phyloP scores from a whole-genome alignment of 208 protist species.

The Lotmaria passim region DNA sequence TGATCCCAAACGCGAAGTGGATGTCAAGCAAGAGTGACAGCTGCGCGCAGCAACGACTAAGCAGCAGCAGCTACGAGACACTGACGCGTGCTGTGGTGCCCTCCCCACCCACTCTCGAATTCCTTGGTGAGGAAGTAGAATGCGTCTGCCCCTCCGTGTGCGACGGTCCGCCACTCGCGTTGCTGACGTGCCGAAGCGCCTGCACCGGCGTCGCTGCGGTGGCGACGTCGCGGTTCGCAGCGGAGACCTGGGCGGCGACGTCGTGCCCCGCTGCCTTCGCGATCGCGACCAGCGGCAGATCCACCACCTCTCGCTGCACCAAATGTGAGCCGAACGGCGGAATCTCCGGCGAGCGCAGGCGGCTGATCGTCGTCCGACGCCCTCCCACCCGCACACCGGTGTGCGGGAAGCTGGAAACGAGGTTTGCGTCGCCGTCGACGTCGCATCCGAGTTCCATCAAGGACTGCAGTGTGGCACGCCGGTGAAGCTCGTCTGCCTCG shows the following conservation, averaged over 20 bases:
- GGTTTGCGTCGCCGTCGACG: constrained; percentile 4
- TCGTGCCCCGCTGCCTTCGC: constrained; percentile 1
- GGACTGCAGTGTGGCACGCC: constrained; percentile 19
- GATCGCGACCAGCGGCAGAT: constrained; percentile 3
- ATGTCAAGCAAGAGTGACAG: background rate
- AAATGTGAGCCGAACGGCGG: constrained; percentile 53
- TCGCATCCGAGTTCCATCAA: constrained; percentile 17
- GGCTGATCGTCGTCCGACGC: constrained; percentile 37
- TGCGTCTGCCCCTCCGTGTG: background rate
- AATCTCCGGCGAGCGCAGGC: constrained; percentile 63
- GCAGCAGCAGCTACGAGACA: constrained; percentile 43
- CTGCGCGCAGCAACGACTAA: no score
- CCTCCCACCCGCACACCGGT: background rate
- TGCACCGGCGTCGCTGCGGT: constrained; percentile 14
- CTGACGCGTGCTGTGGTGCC: constrained; percentile 41
- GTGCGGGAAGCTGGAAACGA: constrained; percentile 3
- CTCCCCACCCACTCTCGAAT: background rate
- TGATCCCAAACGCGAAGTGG: no score
- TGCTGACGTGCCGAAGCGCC: constrained; percentile 12
- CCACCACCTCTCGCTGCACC: constrained; percentile 36
- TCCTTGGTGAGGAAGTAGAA: constrained; percentile 2
- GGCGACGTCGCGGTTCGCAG: background rate
- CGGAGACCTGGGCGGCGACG: constrained; percentile 3
- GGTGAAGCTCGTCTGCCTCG: background rate
- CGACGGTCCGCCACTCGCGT: background rate